phyloP scores from a whole-genome alignment of 164 flowering plant species.

The Litsea cubeba region DNA sequence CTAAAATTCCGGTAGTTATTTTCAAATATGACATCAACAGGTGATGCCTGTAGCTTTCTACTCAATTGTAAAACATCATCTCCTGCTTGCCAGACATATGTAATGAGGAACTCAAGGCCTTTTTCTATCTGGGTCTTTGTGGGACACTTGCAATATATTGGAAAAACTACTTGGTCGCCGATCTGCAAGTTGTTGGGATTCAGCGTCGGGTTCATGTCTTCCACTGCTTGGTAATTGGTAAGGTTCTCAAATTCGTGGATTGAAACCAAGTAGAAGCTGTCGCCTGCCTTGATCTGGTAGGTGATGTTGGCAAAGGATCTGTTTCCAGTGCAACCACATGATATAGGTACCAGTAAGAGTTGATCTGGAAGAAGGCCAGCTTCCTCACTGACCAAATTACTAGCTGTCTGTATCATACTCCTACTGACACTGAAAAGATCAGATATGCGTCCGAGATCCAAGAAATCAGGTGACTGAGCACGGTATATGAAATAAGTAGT shows the following conservation, averaged over 20 bases:
- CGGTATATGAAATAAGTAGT: constrained; percentile 43
- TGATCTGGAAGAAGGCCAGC: constrained; percentile 35
- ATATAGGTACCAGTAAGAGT: constrained; percentile 47
- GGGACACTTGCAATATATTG: constrained; percentile 63
- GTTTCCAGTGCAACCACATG: constrained; percentile 49
- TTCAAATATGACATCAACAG: constrained; percentile 17
- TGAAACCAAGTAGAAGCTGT: constrained; percentile 50
- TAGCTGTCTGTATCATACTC: constrained; percentile 31
- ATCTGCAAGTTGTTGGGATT: constrained; percentile 27
- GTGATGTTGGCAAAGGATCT: constrained; percentile 43
- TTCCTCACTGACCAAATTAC: constrained; percentile 39
- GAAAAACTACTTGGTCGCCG: constrained; percentile 44
- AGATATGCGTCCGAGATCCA: constrained; percentile 18
- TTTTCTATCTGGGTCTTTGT: constrained; percentile 21
- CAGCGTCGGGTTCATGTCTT: constrained; percentile 46
- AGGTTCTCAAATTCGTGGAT: constrained; percentile 39
- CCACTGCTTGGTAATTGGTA: constrained; percentile 40
- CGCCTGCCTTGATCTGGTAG: constrained; percentile 42
- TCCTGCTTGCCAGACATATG: constrained; percentile 47
- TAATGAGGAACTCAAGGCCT: constrained; percentile 35
- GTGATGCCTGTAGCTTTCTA: constrained; percentile 20
- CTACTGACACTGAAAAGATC: constrained; percentile 52
- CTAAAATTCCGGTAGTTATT: constrained; percentile 27
- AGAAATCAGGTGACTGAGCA: constrained; percentile 36
- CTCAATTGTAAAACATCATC: constrained; percentile 30